Conservation (phyloP, 78 protist genomes). For the Dictyostelium firmibasis region DNA sequence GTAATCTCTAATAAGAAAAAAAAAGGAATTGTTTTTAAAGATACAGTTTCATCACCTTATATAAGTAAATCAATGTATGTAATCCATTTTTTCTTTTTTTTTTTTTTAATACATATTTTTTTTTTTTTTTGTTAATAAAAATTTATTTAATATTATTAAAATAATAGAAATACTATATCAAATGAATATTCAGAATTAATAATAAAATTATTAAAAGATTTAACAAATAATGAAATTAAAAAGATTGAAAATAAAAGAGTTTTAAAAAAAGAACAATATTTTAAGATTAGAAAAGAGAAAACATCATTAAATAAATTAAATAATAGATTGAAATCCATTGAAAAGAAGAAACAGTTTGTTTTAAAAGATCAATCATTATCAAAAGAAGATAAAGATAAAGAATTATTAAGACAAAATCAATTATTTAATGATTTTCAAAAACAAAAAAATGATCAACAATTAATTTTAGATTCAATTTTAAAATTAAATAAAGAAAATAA, state of each 20-base stretch:
- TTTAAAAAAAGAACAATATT: neutral
- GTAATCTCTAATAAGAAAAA: neutral
- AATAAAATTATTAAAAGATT: neutral
- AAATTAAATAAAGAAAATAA: neutral
- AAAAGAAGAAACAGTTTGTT: neutral
- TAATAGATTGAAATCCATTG: neutral
- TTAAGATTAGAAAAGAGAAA: neutral
- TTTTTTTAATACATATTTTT: neutral
- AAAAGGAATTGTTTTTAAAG: constrained; percentile 10
- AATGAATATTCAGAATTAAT: neutral
- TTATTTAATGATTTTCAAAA: neutral
- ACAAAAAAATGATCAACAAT: neutral
- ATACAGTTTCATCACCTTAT: constrained; percentile 14
- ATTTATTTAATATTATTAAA: too few relatives aligned
- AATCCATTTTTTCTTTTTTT: neutral
- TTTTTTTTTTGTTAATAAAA: neutral
- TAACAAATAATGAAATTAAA: neutral
- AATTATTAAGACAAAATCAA: neutral
- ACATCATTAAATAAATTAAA: neutral
- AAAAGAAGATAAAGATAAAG: neutral
- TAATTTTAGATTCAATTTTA: neutral
- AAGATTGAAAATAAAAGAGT: neutral
- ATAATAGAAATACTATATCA: constrained; percentile 4
- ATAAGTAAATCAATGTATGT: neutral
- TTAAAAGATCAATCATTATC: neutral